phyloP scores from a whole-genome alignment of 495 filamentous ascomycete species.

The Copromyces sp. region DNA sequence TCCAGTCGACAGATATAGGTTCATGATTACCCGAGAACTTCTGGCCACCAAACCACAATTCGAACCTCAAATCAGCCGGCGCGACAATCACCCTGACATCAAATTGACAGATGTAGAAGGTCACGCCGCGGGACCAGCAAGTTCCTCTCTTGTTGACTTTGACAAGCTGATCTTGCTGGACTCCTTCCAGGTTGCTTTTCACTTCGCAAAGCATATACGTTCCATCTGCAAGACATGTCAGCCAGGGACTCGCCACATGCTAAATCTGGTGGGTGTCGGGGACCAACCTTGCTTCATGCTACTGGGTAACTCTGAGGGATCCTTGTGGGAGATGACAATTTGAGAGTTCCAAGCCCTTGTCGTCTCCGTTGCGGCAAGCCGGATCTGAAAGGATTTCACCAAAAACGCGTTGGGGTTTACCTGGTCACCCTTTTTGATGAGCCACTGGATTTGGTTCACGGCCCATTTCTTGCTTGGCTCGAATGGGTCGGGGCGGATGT shows the following conservation, averaged over 20 bases:
- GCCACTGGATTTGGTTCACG: slow-evolving; percentile 45
- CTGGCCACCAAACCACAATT: slow-evolving; percentile 41
- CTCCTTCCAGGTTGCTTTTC: slow-evolving; percentile 22
- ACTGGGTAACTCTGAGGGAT: slow-evolving; percentile 30
- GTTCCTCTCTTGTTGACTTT: slow-evolving; percentile 22
- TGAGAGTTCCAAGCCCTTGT: slow-evolving; percentile 33
- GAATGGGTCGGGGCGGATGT: slow-evolving; percentile 31
- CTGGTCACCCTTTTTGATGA: slow-evolving; percentile 40
- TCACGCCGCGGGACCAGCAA: slow-evolving; percentile 29
- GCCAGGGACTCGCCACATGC: slow-evolving; percentile 2
- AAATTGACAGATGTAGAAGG: slow-evolving; percentile 39
- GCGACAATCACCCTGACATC: slow-evolving; percentile 44
- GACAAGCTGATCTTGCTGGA: slow-evolving; percentile 25
- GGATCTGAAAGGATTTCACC: slow-evolving; percentile 35
- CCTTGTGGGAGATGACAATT: slow-evolving; percentile 39
- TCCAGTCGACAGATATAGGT: slow-evolving; percentile 41
- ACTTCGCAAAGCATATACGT: slow-evolving; percentile 34
- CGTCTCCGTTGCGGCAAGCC: slow-evolving; percentile 30
- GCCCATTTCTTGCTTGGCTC: slow-evolving; percentile 37
- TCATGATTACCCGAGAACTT: slow-evolving; percentile 38
- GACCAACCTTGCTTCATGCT: slow-evolving; percentile 28
- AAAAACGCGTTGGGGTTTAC: slow-evolving; percentile 29
- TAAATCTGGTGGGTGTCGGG: background rate
- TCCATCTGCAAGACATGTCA: slow-evolving; percentile 22
- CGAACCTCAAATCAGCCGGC: slow-evolving; percentile 45